These are phyloP conservation scores for Pythium sp. DNA, from an alignment of 352 stramenopile genomes.

Conservation along the genomic window DNA sequence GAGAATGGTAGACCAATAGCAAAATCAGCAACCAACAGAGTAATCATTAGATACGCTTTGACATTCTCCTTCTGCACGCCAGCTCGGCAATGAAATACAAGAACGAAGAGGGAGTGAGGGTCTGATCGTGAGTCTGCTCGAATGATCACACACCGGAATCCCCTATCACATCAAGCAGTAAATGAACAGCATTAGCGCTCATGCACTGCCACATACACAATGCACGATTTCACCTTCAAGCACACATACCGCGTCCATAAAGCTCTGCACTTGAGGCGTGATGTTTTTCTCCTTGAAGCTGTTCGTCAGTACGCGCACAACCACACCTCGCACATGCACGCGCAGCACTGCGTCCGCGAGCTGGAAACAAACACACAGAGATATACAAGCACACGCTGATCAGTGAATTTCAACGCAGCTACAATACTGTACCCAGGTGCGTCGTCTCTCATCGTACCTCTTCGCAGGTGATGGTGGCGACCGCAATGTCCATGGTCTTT, in stretches of 20 bases:
- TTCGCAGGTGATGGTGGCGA: constrained; percentile 67
- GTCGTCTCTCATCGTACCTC: constrained; percentile 26
- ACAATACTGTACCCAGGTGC: not conserved
- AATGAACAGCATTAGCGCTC: no score
- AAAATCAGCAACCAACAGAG: not conserved
- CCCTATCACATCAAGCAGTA: not conserved
- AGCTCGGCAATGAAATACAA: not conserved
- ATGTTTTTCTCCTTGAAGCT: constrained; percentile 7
- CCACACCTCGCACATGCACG: constrained; percentile 43
- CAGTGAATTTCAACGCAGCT: no score
- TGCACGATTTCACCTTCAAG: not conserved
- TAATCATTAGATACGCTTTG: no score
- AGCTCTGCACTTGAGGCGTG: not conserved
- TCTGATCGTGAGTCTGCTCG: not conserved
- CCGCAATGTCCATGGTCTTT: constrained; percentile 51
- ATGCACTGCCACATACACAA: no score
- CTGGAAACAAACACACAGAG: constrained; percentile 15
- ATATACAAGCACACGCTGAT: not conserved
- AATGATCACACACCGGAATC: not conserved
- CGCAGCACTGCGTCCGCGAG: constrained; percentile 51
- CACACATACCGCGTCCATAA: constrained; percentile 1
- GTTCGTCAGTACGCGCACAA: constrained; percentile 60
- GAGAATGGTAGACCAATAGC: not conserved
- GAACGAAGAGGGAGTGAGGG: not conserved
- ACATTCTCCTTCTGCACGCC: no score